Percentiles rank a stretch among this genome's conserved stretches.
Evolutionary conservation across 2,329 filamentous ascomycete genomes (phyloP).

Genomic region (Rutstroemia sp.): DNA sequence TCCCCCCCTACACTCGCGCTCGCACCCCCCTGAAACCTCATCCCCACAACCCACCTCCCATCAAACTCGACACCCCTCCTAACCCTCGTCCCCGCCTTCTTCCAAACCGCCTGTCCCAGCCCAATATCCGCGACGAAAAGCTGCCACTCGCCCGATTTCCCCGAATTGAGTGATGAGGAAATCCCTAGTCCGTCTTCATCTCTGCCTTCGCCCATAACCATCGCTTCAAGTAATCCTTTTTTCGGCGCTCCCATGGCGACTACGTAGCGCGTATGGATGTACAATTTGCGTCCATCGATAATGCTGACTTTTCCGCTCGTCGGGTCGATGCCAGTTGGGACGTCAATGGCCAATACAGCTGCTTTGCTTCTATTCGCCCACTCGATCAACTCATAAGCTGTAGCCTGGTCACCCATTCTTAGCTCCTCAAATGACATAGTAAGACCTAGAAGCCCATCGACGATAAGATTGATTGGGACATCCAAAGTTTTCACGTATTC

Average conservation of each 20-base stretch:
- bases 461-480: constrained; percentile 67
- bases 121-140: constrained; percentile 84
- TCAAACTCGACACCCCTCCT: constrained; percentile 85
- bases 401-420: constrained; percentile 71
- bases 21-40: constrained; percentile 35
- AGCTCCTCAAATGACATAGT: constrained; percentile 86
- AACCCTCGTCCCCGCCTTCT: constrained; percentile 72
- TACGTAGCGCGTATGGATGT: constrained; percentile 74
- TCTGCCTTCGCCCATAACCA: constrained; percentile 34
- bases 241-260: constrained; percentile 84
- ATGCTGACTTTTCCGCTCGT: constrained; percentile 59
- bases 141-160: constrained; percentile 48
- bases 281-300: constrained; percentile 70
- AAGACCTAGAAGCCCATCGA: constrained; percentile 82
- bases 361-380: constrained; percentile 89
- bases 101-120: constrained; percentile 74
- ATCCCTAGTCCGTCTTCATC: constrained; percentile 24
- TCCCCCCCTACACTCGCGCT: not conserved
- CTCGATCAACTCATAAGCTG: constrained; percentile 81
- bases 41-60: constrained; percentile 73
- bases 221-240: constrained; percentile 70
- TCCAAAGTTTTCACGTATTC: constrained; percentile 51
- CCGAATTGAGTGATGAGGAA: not conserved
- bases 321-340: constrained; percentile 82
- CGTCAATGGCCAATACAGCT: constrained; percentile 78